A percentile compares a stretch with the other conserved stretches of the same genome.
phyloP scores from a whole-genome alignment of 2,329 filamentous ascomycete genomes.

The Monosporascus sp. region DNA sequence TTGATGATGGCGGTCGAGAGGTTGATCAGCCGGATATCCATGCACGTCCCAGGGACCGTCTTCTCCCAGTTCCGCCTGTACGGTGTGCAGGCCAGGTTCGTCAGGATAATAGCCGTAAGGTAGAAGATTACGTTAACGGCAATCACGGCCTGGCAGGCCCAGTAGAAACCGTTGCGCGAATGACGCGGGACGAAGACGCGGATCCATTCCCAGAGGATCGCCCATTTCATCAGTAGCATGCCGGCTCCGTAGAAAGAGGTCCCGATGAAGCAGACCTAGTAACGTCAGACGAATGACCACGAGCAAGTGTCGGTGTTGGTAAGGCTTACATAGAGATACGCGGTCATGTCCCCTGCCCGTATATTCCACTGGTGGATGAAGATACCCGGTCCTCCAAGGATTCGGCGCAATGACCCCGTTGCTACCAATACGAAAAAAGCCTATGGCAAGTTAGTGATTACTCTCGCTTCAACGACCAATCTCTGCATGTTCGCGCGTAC shows the following conservation, averaged over 20 bases:
- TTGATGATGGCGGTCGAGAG: background rate
- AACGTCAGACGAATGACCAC: background rate
- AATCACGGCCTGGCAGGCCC: constrained; percentile 4
- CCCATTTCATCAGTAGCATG: constrained; percentile 9
- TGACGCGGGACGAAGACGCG: constrained; percentile 7
- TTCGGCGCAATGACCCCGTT: background rate
- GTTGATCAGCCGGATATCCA: background rate
- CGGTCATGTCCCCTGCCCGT: constrained; percentile 5
- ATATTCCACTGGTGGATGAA: constrained; percentile 11
- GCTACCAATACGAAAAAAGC: background rate
- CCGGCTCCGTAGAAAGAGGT: constrained; percentile 4
- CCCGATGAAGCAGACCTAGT: constrained; percentile 5
- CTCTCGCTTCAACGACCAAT: background rate
- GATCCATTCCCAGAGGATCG: constrained; percentile 9
- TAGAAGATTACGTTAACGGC: constrained; percentile 4
- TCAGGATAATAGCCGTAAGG: constrained; percentile 3
- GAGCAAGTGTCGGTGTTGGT: too few species aligned
- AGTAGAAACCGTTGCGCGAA: constrained; percentile 5
- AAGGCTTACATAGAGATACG: constrained; percentile 4
- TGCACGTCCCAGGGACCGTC: constrained; percentile 2
- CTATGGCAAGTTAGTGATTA: background rate
- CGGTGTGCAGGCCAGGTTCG: constrained; percentile 2
- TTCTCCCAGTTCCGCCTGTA: constrained; percentile 6
- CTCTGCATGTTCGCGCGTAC: background rate
- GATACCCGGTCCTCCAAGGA: constrained; percentile 1